These are phyloP conservation scores for Platanthera guangdongensis DNA, from an alignment of 106 monocot species.

Conservation along the genomic window DNA sequence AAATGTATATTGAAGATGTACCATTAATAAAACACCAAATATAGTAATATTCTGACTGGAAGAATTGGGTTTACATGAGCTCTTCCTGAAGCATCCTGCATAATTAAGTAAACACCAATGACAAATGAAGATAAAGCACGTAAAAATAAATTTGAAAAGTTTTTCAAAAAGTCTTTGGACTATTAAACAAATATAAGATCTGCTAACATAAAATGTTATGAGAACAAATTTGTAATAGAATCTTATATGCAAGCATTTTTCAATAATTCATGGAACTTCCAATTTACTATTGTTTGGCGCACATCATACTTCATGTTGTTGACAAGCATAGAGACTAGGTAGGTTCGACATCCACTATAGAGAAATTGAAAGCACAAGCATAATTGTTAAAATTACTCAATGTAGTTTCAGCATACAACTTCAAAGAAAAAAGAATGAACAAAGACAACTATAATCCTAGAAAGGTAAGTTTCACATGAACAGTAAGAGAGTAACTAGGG, in stretches of 20 bases:
- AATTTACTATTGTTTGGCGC: background rate
- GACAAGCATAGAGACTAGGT: background rate
- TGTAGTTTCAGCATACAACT: background rate
- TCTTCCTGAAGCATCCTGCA: slow-evolving; percentile 21
- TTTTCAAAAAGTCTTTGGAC: background rate
- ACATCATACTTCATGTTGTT: background rate
- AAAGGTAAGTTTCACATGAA: background rate
- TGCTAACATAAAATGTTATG: background rate
- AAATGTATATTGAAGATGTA: slow-evolving; percentile 8
- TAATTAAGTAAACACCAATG: background rate
- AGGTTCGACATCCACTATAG: background rate
- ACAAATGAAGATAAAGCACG: background rate
- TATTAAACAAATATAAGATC: background rate
- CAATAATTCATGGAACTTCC: background rate
- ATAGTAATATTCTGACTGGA: slow-evolving; percentile 27
- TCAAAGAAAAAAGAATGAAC: background rate
- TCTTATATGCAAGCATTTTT: background rate
- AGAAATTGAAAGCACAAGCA: background rate
- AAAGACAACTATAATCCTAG: background rate
- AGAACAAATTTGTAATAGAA: background rate
- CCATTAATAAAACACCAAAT: slow-evolving; percentile 37
- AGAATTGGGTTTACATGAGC: slow-evolving; percentile 25
- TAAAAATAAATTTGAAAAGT: background rate
- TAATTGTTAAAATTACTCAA: background rate
- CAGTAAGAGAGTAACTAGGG: background rate